Percentiles rank a stretch among this genome's conserved stretches.
Conservation (phyloP, 1,139 yeast species). For the Lodderomyces theae region DNA sequence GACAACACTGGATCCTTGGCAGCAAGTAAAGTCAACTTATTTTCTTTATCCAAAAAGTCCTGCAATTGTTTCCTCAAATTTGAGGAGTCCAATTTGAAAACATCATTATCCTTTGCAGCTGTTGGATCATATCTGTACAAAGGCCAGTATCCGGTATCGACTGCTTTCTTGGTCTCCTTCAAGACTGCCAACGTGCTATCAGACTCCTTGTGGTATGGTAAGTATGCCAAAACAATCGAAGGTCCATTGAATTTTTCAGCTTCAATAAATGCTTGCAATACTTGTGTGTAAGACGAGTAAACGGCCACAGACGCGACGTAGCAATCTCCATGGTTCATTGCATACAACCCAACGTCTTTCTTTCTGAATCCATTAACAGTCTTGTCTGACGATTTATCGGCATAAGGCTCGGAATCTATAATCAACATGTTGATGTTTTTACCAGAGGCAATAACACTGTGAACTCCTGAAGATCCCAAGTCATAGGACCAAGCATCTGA, state of each 20-base stretch:
- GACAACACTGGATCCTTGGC: slow-evolving; percentile 72
- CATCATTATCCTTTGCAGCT: slow-evolving; percentile 44
- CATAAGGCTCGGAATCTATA: slow-evolving; percentile 88
- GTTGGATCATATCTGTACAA: slow-evolving; percentile 80
- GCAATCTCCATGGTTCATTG: slow-evolving; percentile 88
- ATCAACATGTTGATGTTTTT: slow-evolving; percentile 80
- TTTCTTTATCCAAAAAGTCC: slow-evolving; percentile 84
- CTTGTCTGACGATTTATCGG: slow-evolving; percentile 26
- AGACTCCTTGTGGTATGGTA: slow-evolving; percentile 68
- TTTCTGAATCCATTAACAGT: slow-evolving; percentile 53
- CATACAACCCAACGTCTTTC: slow-evolving; percentile 91
- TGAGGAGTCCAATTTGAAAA: slow-evolving; percentile 81
- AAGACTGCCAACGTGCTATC: slow-evolving; percentile 73
- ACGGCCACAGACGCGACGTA: slow-evolving; percentile 96
- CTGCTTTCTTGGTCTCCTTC: slow-evolving; percentile 85
- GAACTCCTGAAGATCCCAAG: slow-evolving; percentile 89
- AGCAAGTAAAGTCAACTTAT: slow-evolving; percentile 75
- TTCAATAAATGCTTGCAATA: slow-evolving; percentile 82
- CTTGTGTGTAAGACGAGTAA: slow-evolving; percentile 90
- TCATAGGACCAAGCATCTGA: slow-evolving; percentile 97
- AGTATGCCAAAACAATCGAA: slow-evolving; percentile 83
- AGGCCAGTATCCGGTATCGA: slow-evolving; percentile 96
- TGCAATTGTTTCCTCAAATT: slow-evolving; percentile 73
- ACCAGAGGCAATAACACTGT: slow-evolving; percentile 73
- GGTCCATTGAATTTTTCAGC: slow-evolving; percentile 90